Evolutionary conservation across 2,329 filamentous ascomycete species (phyloP).

Genomic region (Zymoseptoria pseudotritici): DNA sequence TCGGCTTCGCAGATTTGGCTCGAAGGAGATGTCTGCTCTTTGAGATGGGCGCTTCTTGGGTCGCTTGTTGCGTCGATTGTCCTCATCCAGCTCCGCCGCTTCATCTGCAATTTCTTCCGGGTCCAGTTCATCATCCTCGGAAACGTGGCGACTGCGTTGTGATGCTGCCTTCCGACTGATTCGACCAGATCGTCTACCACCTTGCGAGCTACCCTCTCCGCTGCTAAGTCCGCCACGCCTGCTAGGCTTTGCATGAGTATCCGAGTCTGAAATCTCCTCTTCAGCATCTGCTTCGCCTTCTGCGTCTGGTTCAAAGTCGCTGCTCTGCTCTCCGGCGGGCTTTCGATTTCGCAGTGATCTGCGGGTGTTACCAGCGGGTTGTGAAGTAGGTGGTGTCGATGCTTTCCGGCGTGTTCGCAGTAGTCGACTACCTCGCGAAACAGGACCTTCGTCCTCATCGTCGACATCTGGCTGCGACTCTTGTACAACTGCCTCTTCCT

Average conservation of each 20-base stretch:
- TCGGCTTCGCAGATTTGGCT: slow-evolving; percentile 52
- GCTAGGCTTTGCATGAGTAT: slow-evolving; percentile 34
- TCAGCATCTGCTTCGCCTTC: slow-evolving; percentile 49
- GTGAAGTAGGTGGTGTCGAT: slow-evolving; percentile 24
- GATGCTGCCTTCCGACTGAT: slow-evolving; percentile 42
- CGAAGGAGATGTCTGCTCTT: slow-evolving; percentile 25
- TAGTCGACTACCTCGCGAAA: slow-evolving; percentile 40
- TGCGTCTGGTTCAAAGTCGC: slow-evolving; percentile 55
- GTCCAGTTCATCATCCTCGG: slow-evolving; percentile 42
- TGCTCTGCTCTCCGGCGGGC: slow-evolving; percentile 46
- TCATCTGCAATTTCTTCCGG: slow-evolving; percentile 47
- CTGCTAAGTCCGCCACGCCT: slow-evolving; percentile 39
- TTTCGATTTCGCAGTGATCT: slow-evolving; percentile 38
- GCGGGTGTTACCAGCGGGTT: slow-evolving; percentile 32
- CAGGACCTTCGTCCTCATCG: slow-evolving; percentile 51
- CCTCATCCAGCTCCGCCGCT: slow-evolving; percentile 51
- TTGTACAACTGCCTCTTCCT: slow-evolving; percentile 37
- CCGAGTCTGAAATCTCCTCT: slow-evolving; percentile 46
- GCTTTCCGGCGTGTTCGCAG: slow-evolving; percentile 23
- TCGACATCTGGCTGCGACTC: slow-evolving; percentile 43
- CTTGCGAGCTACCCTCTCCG: slow-evolving; percentile 31
- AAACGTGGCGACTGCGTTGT: slow-evolving; percentile 41
- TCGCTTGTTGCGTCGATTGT: slow-evolving; percentile 38
- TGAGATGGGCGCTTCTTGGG: slow-evolving; percentile 27
- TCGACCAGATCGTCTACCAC: slow-evolving; percentile 46